Evolutionary conservation across 371 early-diverging fungal species (phyloP), one percentile per base, ranked within the genome.

Genomic region (Rhizomucor miehei): DNA sequence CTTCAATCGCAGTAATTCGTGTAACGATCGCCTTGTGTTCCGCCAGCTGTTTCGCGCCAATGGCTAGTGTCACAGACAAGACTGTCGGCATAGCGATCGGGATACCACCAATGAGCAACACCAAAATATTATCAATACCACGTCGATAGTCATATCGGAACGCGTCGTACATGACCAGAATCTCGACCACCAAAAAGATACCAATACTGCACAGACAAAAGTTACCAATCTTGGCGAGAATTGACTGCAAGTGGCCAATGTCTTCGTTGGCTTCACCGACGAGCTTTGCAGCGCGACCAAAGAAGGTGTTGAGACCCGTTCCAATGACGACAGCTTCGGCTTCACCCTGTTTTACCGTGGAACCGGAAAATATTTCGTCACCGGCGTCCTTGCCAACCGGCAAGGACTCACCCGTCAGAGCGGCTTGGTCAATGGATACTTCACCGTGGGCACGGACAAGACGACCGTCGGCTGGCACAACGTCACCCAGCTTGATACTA

Each of bases 11-110:
- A 25, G 89, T 84, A 54, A 95, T 84, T 46, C 87, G 86, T 34
- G 92, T 84, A 23, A 95, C 94, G 60, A 97, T 92, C n/a, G 93
- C 95, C 66, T 91, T 90, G 75, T 94, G 88, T 65, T 86, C 84
- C 44, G 95, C 94, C 71, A 97, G 85, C 80, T 90, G 88, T 68
- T 91, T 88, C 61, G 95, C 91, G 64, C 93, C 95, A 43, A 95
- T 92, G 44, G 97, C 95, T 20, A 97, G 84, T 16, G 95, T 92
- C 44, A 95, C 94, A 25, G 95, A 93, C 62, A 95, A 83, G 38
- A 86, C 88, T 48, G 92, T 89, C 49, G 85, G 84, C 82, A 90
- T 87, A 53, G 85, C 88, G 79, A 88, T 85, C 55, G 88, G 88
- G 44, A 88, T 88, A 73, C 86, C 88, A 70, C 86, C 86, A 74